Percentiles rank a stretch among this genome's conserved stretches.
These are phyloP conservation scores for Helianthus annuus DNA, from an alignment of 129 eudicot species.

Conservation along the genomic window HanXRQr2.0-SUNRISE NC_035436.2:201085563-201086062, in stretches of 20 bases:
- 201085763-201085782: constrained; percentile 71
- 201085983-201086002: constrained; percentile 83
- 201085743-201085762: constrained; percentile 78
- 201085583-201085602: constrained; percentile 83
- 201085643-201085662: constrained; percentile 86
- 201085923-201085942: constrained; percentile 88
- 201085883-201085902: constrained; percentile 63
- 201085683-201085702: constrained; percentile 84
- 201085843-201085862: constrained; percentile 83
- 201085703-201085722: constrained; percentile 68
- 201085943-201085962: constrained; percentile 72
- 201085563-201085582: constrained; percentile 78
- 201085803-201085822: constrained; percentile 86
- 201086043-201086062: constrained; percentile 66
- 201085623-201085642: constrained; percentile 76
- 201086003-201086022: constrained; percentile 88
- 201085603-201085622: constrained; percentile 61
- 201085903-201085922: constrained; percentile 78
- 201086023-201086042: constrained; percentile 71
- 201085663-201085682: constrained; percentile 65
- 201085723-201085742: constrained; percentile 54
- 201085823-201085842: constrained; percentile 75
- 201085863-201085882: constrained; percentile 73
- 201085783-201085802: constrained; percentile 68
- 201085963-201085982: constrained; percentile 70